Evolutionary conservation across 768 basidiomycete species (phyloP).

Genomic region (Antrodiella citrinella): DNA sequence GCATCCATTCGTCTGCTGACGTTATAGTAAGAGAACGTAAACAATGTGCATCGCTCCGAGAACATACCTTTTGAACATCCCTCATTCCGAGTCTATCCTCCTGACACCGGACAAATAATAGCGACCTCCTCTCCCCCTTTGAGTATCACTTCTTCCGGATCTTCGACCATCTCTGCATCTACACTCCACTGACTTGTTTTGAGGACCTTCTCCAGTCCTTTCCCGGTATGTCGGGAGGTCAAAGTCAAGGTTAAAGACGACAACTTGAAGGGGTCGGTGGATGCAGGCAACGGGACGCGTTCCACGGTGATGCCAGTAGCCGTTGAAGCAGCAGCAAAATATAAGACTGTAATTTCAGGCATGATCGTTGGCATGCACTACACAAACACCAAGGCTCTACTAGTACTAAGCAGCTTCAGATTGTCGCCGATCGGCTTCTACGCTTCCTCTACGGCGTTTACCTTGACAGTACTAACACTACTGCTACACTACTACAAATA

Average conservation of each 20-base stretch:
- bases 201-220: slow-evolving; percentile 43
- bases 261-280: slow-evolving; percentile 38
- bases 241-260: slow-evolving; percentile 43
- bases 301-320: slow-evolving; percentile 53
- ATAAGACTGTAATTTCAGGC: slow-evolving; percentile 34
- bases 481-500: no score
- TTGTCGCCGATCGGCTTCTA: no score
- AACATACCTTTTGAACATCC: no score
- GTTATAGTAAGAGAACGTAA: no score
- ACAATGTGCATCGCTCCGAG: no score
- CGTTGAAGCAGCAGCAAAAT: slow-evolving; percentile 62
- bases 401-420: no score
- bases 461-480: no score
- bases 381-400: no score
- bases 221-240: slow-evolving; percentile 40
- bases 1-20: no score
- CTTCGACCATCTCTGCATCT: slow-evolving; percentile 70
- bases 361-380: slow-evolving; percentile 10
- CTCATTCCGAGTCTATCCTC: slow-evolving; percentile 37
- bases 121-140: slow-evolving; percentile 72
- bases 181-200: slow-evolving; percentile 69
- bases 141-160: slow-evolving; percentile 39
- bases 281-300: slow-evolving; percentile 35
- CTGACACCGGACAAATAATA: slow-evolving; percentile 76
- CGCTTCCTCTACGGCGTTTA: no score